These are phyloP conservation scores for Dovyalis caffra DNA, from an alignment of 345 rosid species.

Conservation along the genomic window DNA sequence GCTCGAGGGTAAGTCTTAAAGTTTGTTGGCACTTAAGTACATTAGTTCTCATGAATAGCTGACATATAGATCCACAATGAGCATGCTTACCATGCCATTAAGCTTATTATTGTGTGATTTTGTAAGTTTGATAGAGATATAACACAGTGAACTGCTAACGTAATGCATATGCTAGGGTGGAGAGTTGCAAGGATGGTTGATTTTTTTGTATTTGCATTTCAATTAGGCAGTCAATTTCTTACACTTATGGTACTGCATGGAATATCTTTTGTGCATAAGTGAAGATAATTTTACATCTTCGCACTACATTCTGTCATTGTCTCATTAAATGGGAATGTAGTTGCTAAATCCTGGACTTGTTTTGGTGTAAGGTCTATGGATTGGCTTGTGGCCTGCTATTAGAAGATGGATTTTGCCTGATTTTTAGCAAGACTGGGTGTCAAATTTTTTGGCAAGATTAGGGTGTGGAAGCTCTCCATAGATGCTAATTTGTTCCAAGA, in stretches of 20 bases:
- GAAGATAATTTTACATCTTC: background rate
- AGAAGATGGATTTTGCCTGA: background rate
- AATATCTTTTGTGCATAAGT: background rate
- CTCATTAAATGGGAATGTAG: background rate
- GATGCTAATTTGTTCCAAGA: background rate
- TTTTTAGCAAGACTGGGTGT: background rate
- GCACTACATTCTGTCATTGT: background rate
- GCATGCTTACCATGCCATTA: background rate
- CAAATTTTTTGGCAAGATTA: background rate
- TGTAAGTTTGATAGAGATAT: background rate
- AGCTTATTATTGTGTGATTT: background rate
- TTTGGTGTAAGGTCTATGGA: background rate
- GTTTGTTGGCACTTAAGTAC: background rate
- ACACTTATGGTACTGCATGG: background rate
- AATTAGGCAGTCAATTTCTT: background rate
- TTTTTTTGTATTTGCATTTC: background rate
- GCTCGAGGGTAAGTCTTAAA: slow-evolving; percentile 27
- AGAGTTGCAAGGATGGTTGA: slow-evolving; percentile 6
- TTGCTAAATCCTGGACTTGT: slow-evolving; percentile 1
- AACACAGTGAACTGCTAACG: background rate
- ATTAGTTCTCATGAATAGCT: background rate
- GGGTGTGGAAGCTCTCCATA: background rate
- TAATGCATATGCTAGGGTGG: background rate
- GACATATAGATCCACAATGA: background rate
- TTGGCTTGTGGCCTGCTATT: background rate